A percentile compares a stretch with the other conserved stretches of the same genome.
Evolutionary conservation across 169 alveolate genomes (phyloP).

Genomic region (Plasmodium blacklocki): DNA sequence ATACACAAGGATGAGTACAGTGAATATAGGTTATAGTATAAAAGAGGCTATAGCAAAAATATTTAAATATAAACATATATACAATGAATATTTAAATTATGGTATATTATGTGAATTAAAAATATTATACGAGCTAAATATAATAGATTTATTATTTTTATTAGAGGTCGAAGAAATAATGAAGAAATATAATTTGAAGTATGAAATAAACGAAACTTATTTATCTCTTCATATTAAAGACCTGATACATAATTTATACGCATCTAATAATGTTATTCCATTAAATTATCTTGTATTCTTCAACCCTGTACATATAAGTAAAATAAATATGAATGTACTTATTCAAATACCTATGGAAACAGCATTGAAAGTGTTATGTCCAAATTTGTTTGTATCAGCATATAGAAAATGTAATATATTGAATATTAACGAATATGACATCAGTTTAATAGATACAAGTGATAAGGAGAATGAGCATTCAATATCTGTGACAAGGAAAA

Average conservation of each 20-base stretch:
- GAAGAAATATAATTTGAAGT: constrained; percentile 12
- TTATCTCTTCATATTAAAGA: too few species aligned
- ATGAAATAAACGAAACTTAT: constrained; percentile 15
- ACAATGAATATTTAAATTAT: constrained; percentile 6
- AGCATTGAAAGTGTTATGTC: constrained; percentile 7
- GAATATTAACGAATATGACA: too few species aligned
- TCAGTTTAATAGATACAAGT: too few species aligned
- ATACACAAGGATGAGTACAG: too few species aligned
- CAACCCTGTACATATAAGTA: too few species aligned
- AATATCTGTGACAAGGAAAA: too few species aligned
- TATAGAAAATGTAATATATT: too few species aligned
- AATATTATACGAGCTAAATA: constrained; percentile 18
- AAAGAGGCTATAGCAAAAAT: not conserved
- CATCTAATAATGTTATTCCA: too few species aligned
- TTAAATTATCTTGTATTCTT: too few species aligned
- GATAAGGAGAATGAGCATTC: too few species aligned
- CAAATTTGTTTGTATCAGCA: not conserved
- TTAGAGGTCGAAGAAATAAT: constrained; percentile 19
- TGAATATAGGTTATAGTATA: constrained; percentile 21
- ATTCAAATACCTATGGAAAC: constrained; percentile 3
- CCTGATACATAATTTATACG: too few species aligned
- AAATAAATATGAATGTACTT: constrained; percentile 13
- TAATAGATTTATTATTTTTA: constrained; percentile 6
- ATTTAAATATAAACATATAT: not conserved
- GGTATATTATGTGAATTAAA: constrained; percentile 41